A percentile compares a stretch with the other conserved stretches of the same genome.
These are phyloP conservation scores for Linum tenue DNA, from an alignment of 345 rosid genomes.

Conservation along the genomic window DNA sequence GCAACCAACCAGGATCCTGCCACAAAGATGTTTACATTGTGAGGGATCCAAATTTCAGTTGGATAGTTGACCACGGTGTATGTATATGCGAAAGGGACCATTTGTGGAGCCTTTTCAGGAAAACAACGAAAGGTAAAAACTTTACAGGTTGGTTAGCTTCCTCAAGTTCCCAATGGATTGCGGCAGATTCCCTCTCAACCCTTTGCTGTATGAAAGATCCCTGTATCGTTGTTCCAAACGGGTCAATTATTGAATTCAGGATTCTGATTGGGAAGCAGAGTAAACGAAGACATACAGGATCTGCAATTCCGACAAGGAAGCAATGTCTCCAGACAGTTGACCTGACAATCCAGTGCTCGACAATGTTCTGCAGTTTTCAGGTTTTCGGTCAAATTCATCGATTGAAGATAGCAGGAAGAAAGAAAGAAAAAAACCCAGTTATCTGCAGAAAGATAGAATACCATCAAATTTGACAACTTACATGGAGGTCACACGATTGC, in stretches of 20 bases:
- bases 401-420: neutral
- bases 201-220: conserved; percentile 70
- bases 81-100: neutral
- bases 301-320: conserved; percentile 43
- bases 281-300: conserved; percentile 45
- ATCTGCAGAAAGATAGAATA: neutral
- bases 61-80: no score
- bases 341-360: conserved; percentile 50
- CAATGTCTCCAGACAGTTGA: conserved; percentile 42
- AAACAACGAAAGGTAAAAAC: neutral
- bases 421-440: conserved; percentile 2
- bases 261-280: neutral
- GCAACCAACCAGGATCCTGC: conserved; percentile 71
- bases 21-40: neutral
- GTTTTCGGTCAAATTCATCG: neutral
- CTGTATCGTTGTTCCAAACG: conserved; percentile 22
- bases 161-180: conserved; percentile 38
- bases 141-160: conserved; percentile 66
- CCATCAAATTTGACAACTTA: conserved; percentile 19
- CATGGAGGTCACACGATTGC: conserved; percentile 48
- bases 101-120: neutral
- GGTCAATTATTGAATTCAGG: neutral
- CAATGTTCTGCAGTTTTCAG: conserved; percentile 44
- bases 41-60: no score
- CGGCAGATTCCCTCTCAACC: conserved; percentile 62